These are phyloP conservation scores for Debaryomycetaceae sp. DNA, from an alignment of 1,139 yeast species.

Conservation along the genomic window DNA sequence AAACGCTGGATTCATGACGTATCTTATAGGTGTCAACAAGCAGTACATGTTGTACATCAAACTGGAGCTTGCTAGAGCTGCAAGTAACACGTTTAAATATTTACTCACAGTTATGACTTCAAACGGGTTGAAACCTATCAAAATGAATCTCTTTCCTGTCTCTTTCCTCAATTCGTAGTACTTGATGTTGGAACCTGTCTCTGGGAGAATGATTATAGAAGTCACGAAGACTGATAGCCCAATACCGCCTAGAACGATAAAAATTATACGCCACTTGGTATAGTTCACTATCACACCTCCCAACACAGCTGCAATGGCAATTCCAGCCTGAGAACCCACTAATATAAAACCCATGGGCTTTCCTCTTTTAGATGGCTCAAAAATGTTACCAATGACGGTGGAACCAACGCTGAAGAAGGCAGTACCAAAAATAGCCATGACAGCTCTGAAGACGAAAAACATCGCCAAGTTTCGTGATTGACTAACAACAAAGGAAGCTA, in stretches of 20 bases:
- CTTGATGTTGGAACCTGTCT: constrained; percentile 31
- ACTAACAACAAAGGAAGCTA: constrained; percentile 38
- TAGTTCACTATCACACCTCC: constrained; percentile 48
- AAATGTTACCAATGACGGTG: constrained; percentile 43
- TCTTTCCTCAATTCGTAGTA: constrained; percentile 4
- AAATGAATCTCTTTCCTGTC: constrained; percentile 32
- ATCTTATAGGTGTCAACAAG: constrained; percentile 50
- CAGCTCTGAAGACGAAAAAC: constrained; percentile 46
- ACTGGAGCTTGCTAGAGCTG: constrained; percentile 39
- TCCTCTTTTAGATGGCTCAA: constrained; percentile 44
- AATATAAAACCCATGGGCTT: constrained; percentile 42
- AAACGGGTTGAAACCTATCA: constrained; percentile 42
- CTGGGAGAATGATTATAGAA: constrained; percentile 35
- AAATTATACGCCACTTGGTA: constrained; percentile 49
- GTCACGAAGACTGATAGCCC: constrained; percentile 27
- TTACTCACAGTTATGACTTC: constrained; percentile 34
- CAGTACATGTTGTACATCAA: constrained; percentile 47
- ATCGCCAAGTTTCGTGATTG: constrained; percentile 46
- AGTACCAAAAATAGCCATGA: constrained; percentile 48
- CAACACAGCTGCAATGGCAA: constrained; percentile 45
- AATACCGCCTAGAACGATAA: constrained; percentile 41
- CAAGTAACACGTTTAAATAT: constrained; percentile 39
- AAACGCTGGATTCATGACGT: constrained; percentile 52
- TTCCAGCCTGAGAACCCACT: constrained; percentile 45
- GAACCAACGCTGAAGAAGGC: constrained; percentile 49